Percentiles rank a stretch among this genome's conserved stretches.
phyloP scores from a whole-genome alignment of 805 yeast species.

The Sungouiozyma ichnusensis region DNA sequence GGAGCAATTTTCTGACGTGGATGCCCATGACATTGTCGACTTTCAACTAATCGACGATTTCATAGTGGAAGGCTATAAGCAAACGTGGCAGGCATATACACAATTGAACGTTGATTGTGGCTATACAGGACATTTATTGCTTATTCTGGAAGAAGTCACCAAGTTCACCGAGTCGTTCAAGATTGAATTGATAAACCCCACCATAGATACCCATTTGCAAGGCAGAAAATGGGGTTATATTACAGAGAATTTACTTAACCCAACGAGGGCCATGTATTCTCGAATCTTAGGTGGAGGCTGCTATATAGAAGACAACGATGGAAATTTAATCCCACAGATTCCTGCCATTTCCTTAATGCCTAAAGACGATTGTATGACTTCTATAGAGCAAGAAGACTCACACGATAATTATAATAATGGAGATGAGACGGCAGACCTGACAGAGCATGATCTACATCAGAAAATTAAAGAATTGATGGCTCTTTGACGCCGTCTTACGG shows the following conservation, averaged over 20 bases:
- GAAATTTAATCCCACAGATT: conserved; percentile 20
- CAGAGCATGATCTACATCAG: neutral
- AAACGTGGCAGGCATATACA: conserved; percentile 50
- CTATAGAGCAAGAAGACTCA: too few relatives aligned
- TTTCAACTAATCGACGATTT: conserved; percentile 47
- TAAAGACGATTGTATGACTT: neutral
- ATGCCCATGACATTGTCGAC: conserved; percentile 33
- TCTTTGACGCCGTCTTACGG: too few relatives aligned
- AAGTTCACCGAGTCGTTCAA: conserved; percentile 50
- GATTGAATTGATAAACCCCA: conserved; percentile 26
- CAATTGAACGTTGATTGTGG: conserved; percentile 64
- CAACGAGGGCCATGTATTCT: conserved; percentile 28
- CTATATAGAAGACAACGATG: conserved; percentile 23
- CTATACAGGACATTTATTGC: conserved; percentile 92
- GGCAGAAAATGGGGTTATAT: conserved; percentile 22
- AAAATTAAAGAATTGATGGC: neutral
- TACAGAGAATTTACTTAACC: conserved; percentile 22
- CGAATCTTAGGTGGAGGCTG: conserved; percentile 30
- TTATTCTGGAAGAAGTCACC: conserved; percentile 91
- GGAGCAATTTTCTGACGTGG: neutral
- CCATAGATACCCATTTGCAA: conserved; percentile 16
- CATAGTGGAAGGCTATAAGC: conserved; percentile 51
- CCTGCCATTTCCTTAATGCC: neutral
- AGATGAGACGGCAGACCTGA: neutral
- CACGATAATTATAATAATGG: neutral